Evolutionary conservation across 331 rosid genomes (phyloP).

Genomic region (Cydonia oblonga): DNA sequence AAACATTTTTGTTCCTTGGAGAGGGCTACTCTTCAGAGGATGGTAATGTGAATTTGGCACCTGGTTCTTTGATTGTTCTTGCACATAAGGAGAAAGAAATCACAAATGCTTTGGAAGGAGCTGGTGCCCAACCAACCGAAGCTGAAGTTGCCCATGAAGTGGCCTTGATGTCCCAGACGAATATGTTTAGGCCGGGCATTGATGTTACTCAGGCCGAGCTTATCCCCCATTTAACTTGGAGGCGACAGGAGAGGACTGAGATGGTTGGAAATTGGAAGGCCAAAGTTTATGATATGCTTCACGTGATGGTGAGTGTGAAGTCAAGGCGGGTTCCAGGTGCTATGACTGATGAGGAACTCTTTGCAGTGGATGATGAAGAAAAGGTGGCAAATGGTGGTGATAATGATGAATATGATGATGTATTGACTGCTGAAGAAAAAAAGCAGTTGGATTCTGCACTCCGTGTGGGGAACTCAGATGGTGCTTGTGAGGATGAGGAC

Average conservation of each 20-base stretch:
- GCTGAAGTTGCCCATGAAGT: slow-evolving; percentile 95
- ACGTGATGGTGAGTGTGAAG: slow-evolving; percentile 95
- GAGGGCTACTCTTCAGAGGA: slow-evolving; percentile 87
- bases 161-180: slow-evolving; percentile 86
- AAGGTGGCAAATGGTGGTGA: slow-evolving; percentile 63
- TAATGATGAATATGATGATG: slow-evolving; percentile 82
- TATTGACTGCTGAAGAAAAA: slow-evolving; percentile 89
- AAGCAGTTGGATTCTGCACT: slow-evolving; percentile 92
- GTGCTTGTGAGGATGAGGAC: slow-evolving; percentile 66
- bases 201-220: slow-evolving; percentile 99
- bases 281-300: slow-evolving; percentile 91
- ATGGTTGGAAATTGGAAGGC: slow-evolving; percentile 96
- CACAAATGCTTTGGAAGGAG: slow-evolving; percentile 95
- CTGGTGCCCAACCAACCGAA: slow-evolving; percentile 90
- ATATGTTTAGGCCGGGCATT: slow-evolving; percentile 95
- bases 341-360: slow-evolving; percentile 97
- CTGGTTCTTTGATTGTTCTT: slow-evolving; percentile 92
- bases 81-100: slow-evolving; percentile 94
- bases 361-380: slow-evolving; percentile 82
- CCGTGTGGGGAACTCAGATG: slow-evolving; percentile 56
- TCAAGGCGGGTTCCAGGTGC: slow-evolving; percentile 99
- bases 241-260: slow-evolving; percentile 97
- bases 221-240: slow-evolving; percentile 87
- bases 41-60: slow-evolving; percentile 49
- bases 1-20: slow-evolving; percentile 89